Evolutionary conservation across 108 stramenopile genomes (phyloP).

Genomic region (Epipyxis sp.): DNA sequence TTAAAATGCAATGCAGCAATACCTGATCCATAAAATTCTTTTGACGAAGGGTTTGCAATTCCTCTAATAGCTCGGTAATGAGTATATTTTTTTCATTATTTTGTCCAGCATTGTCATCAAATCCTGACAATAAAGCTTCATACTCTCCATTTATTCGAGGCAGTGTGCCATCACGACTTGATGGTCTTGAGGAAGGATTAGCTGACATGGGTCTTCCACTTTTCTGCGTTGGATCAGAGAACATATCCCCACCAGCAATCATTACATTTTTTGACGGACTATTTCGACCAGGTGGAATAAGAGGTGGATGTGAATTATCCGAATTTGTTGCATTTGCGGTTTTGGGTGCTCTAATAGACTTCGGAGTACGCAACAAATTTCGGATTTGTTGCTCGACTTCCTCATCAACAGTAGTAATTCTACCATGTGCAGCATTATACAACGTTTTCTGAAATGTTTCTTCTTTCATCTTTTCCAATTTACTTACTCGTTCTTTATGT

Average conservation of each 20-base stretch:
- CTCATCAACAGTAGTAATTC: slow-evolving; percentile 4
- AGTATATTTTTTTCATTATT: slow-evolving; percentile 10
- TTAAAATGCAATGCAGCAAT: slow-evolving; percentile 1
- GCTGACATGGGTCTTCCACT: no score
- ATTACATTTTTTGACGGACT: slow-evolving; percentile 1
- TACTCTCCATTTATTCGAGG: no score
- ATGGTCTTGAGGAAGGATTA: no score
- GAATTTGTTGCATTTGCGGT: not conserved
- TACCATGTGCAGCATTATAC: not conserved
- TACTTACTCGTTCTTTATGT: slow-evolving; percentile 5
- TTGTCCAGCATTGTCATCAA: slow-evolving; percentile 24
- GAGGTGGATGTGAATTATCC: not conserved
- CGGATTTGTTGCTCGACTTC: slow-evolving; percentile 8
- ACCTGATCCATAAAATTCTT: slow-evolving; percentile 18
- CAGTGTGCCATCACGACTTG: no score
- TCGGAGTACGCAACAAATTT: not conserved
- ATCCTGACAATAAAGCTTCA: no score
- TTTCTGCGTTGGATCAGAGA: no score
- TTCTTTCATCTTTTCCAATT: slow-evolving; percentile 25
- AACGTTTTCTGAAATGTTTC: slow-evolving; percentile 16
- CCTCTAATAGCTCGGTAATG: slow-evolving; percentile 16
- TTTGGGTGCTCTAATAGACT: no score
- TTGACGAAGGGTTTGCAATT: not conserved
- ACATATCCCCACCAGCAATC: not conserved
- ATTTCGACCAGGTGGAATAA: not conserved